Percentiles rank a stretch among this genome's conserved stretches.
These are phyloP conservation scores for Mycena pura DNA, from an alignment of 768 basidiomycete genomes.

Conservation along the genomic window DNA sequence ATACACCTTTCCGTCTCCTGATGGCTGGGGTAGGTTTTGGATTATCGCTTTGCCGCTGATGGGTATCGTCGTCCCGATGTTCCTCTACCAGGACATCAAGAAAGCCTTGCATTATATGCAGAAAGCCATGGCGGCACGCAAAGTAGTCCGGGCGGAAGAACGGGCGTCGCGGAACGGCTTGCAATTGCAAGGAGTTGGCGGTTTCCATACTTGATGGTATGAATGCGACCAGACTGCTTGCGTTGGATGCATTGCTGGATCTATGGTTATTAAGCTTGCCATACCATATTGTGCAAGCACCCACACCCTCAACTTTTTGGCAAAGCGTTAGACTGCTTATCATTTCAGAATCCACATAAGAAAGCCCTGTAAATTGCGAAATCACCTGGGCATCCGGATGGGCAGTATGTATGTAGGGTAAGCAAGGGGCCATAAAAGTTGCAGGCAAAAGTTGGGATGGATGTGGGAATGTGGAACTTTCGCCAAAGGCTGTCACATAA, in stretches of 20 bases:
- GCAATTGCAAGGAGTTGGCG: no score
- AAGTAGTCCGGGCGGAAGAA: constrained; percentile 12
- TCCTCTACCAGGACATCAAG: constrained; percentile 47
- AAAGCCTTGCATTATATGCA: constrained; percentile 41
- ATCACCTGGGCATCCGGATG: neutral
- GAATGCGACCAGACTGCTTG: no score
- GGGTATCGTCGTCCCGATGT: constrained; percentile 46
- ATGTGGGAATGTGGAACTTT: neutral
- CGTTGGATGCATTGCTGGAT: no score
- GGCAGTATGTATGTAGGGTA: neutral
- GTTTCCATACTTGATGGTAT: no score
- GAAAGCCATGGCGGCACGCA: constrained; percentile 33
- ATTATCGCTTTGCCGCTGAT: constrained; percentile 52
- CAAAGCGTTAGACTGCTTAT: neutral
- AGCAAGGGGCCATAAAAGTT: neutral
- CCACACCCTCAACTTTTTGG: neutral
- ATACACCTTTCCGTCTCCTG: neutral
- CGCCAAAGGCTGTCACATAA: neutral
- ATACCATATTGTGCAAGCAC: no score
- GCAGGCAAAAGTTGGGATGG: constrained; percentile 12
- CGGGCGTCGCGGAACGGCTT: neutral
- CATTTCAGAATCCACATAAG: neutral
- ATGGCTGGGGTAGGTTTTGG: constrained; percentile 48
- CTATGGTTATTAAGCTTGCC: no score
- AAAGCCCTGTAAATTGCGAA: neutral